Evolutionary conservation across 345 rosid genomes (phyloP), one percentile per base, ranked within the genome.

Genomic region (Gossypium bickii): DNA sequence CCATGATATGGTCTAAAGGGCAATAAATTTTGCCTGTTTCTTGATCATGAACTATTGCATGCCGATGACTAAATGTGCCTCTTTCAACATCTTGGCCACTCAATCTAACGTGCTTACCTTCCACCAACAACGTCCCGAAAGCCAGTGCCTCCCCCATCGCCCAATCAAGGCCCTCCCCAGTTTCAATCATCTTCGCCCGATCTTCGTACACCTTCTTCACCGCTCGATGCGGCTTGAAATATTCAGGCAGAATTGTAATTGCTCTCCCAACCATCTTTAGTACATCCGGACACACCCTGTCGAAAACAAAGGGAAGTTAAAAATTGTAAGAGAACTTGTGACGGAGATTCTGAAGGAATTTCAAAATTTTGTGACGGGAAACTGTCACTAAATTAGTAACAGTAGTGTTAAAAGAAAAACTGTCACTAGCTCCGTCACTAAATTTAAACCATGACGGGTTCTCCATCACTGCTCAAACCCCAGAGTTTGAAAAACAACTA

Each of bases 1-100:
- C 76, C 27, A 83, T 83, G 47, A 92, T 73, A 74, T 89, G 86
- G 67, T 88, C 92, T 7, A 92, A 81, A 56, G 97, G 97, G 65
- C 90, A 92, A 74, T 92, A 92, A 76, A 83, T 24, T 57, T 82
- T 75, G 70, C 97, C 92, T 0, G 88, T 85, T 76, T 84, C 92
- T 61, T 92, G 97, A 86, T 92, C 90, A 73, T 92, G 93, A 77
- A 88, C 27, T n/a, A 92, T 89, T 0, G 97, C 79, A 74, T 88
- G 97, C 22, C 97, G 81, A 41, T 92, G 92, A 78, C 94, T 92
- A 78, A 87, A 92, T 34, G 97, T 92, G 64, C 94, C 94, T 87
- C 94, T 87, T 83, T 89, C 93, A 49, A 92, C 97, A 82, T 92
- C 97, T 80, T 92, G 97, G 69, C 94, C 97, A 74, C 94, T 91